Conservation (phyloP, 129 eudicot genomes). For the Escallonia herrerae region DNA sequence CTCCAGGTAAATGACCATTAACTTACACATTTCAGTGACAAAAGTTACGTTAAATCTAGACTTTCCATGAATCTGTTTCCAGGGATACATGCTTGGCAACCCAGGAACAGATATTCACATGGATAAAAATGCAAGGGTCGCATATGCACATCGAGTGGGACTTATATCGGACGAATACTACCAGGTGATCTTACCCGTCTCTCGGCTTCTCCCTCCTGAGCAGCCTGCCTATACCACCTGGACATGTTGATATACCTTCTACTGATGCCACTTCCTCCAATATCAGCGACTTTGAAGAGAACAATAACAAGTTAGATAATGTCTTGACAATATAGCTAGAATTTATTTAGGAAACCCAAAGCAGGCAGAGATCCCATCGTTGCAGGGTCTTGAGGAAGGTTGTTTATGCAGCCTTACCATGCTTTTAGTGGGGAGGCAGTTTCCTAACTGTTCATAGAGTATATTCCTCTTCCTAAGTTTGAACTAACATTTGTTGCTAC, state of each 20-base stretch:
- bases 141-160: slow-evolving; percentile 27
- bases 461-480: too few species aligned
- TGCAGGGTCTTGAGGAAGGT: too few species aligned
- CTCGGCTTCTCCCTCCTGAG: too few species aligned
- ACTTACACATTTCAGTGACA: too few species aligned
- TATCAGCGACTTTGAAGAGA: background rate
- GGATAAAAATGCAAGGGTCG: slow-evolving; percentile 4
- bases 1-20: background rate
- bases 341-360: background rate
- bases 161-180: slow-evolving; percentile 22
- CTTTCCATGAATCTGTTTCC: background rate
- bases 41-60: background rate
- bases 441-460: background rate
- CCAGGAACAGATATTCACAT: slow-evolving; percentile 6
- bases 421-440: too few species aligned
- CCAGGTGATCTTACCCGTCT: slow-evolving; percentile 12
- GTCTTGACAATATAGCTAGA: too few species aligned
- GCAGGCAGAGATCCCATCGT: too few species aligned
- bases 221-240: too few species aligned
- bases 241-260: too few species aligned
- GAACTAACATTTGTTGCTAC: too few species aligned
- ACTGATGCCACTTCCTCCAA: background rate
- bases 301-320: background rate
- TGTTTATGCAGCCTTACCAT: too few species aligned
- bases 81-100: slow-evolving; percentile 36